Evolutionary conservation across 2,329 filamentous ascomycete species (phyloP).

Genomic region (Colletotrichum acutatum): DNA sequence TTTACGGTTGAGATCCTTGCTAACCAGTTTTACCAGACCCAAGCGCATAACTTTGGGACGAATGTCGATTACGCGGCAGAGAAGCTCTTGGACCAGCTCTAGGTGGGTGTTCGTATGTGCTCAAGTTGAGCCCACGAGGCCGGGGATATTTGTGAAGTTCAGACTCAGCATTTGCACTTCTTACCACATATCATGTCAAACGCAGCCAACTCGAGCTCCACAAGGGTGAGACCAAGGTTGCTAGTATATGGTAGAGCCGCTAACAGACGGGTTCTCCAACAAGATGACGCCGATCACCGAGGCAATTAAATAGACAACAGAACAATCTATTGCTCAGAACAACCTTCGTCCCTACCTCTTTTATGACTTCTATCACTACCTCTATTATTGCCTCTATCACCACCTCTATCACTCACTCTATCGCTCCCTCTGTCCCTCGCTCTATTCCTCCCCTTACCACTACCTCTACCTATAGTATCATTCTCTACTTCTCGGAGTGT

Average conservation of each 20-base stretch:
- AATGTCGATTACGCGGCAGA: constrained; percentile 49
- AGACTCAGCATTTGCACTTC: not conserved
- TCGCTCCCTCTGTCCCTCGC: too few species aligned
- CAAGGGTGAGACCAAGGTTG: constrained; percentile 68
- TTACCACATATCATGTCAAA: not conserved
- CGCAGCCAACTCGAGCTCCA: constrained; percentile 42
- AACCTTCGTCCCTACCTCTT: too few species aligned
- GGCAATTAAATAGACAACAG: too few species aligned
- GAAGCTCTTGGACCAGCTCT: constrained; percentile 50
- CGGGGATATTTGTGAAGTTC: not conserved
- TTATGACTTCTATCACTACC: too few species aligned
- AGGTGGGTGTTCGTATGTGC: not conserved
- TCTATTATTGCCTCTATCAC: too few species aligned
- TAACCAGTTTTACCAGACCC: constrained; percentile 41
- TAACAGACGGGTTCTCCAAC: constrained; percentile 55
- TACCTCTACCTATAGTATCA: too few species aligned
- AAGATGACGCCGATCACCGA: too few species aligned
- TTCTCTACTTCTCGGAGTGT: too few species aligned
- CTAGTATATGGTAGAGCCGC: constrained; percentile 64
- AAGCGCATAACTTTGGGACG: constrained; percentile 47
- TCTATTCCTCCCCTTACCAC: too few species aligned
- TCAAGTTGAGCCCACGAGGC: not conserved
- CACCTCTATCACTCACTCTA: too few species aligned
- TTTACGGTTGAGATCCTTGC: not conserved
- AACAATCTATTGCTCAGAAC: too few species aligned